Percentiles rank a stretch among this genome's conserved stretches.
These are phyloP conservation scores for Xylaria grammica DNA, from an alignment of 495 filamentous ascomycete genomes.

Conservation along the genomic window DNA sequence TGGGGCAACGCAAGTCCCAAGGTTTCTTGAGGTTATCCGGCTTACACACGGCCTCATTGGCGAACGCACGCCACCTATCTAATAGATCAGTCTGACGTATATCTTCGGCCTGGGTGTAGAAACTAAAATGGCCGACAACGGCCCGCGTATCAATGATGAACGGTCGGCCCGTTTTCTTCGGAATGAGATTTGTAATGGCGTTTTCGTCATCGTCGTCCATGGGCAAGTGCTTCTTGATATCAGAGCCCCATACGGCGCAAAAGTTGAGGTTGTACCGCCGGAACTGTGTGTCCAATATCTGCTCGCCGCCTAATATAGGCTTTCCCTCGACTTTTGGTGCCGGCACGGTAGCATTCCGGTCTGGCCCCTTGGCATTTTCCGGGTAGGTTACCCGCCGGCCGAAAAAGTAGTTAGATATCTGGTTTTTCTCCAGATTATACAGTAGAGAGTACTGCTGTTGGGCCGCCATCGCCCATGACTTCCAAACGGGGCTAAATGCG, in stretches of 20 bases:
- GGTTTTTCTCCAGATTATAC: conserved; percentile 54
- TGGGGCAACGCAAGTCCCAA: conserved; percentile 32
- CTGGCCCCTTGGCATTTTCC: conserved; percentile 25
- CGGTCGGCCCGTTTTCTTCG: conserved; percentile 34
- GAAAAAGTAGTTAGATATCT: conserved; percentile 57
- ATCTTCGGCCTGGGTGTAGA: conserved; percentile 42
- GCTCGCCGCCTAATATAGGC: conserved; percentile 30
- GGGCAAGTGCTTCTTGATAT: conserved; percentile 42
- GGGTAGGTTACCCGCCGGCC: conserved; percentile 30
- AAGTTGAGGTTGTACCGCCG: conserved; percentile 54
- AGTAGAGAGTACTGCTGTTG: conserved; percentile 64
- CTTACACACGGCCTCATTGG: conserved; percentile 49
- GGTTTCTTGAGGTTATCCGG: conserved; percentile 35
- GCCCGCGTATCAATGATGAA: conserved; percentile 60
- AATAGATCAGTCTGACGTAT: conserved; percentile 57
- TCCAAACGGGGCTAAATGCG: conserved; percentile 41
- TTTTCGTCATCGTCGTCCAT: conserved; percentile 42
- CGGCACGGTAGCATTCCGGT: conserved; percentile 23
- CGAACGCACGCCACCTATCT: conserved; percentile 56
- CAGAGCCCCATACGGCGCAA: conserved; percentile 53
- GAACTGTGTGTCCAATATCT: conserved; percentile 53
- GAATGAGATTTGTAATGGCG: conserved; percentile 34
- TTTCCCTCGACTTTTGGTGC: conserved; percentile 19
- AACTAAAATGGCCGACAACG: conserved; percentile 58
- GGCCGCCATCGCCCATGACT: conserved; percentile 56